Evolutionary conservation across 345 rosid species (phyloP).

Genomic region (Boechera retrofracta): DNA sequence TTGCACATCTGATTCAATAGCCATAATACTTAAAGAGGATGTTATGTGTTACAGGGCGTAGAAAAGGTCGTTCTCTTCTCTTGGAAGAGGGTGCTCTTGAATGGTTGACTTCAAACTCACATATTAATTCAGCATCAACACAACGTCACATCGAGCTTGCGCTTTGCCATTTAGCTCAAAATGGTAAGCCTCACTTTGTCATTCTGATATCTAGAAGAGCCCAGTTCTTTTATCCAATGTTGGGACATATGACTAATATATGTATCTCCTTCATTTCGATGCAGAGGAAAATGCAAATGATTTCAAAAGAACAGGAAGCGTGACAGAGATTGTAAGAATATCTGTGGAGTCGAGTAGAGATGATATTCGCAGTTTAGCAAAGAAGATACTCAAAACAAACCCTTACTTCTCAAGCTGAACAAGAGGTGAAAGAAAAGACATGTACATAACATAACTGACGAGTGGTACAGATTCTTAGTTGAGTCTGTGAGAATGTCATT

Average conservation of each 20-base stretch:
- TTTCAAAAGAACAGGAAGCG: conserved; percentile 64
- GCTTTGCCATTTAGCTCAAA: conserved; percentile 95
- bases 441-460: conserved; percentile 47
- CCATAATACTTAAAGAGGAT: conserved; percentile 16
- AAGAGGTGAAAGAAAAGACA: conserved; percentile 16
- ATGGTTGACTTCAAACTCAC: conserved; percentile 73
- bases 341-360: conserved; percentile 83
- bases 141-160: conserved; percentile 24
- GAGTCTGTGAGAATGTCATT: conserved; percentile 37
- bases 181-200: conserved; percentile 52
- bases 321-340: conserved; percentile 65
- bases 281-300: conserved; percentile 77
- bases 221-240: background rate
- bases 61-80: conserved; percentile 79
- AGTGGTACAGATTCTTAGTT: conserved; percentile 31
- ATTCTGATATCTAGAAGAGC: background rate
- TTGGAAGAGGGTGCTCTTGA: conserved; percentile 79
- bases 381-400: conserved; percentile 69
- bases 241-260: conserved; percentile 13
- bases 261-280: conserved; percentile 8
- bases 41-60: conserved; percentile 60
- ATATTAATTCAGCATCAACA: conserved; percentile 61
- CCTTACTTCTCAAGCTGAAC: conserved; percentile 49
- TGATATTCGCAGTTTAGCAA: conserved; percentile 85
- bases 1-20: background rate